Evolutionary conservation across 768 basidiomycete species (phyloP), one percentile per base, ranked within the genome.

Genomic region (Ramaria sp.): DNA sequence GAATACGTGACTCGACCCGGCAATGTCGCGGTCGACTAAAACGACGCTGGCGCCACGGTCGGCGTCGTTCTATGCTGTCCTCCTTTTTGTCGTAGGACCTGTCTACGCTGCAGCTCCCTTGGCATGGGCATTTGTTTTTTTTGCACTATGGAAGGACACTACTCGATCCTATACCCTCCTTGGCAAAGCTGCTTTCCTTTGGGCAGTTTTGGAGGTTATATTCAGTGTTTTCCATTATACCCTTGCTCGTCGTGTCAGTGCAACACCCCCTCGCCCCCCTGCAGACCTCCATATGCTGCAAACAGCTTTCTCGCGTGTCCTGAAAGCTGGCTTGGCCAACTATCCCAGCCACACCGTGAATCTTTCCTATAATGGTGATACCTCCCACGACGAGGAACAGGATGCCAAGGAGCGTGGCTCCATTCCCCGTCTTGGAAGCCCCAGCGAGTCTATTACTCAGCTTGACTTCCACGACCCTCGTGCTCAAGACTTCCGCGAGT

Each of bases 401-500:
- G 66, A 74, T 46, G 59, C 66, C 30, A 71, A 72, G 47, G 71
- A 80, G 58, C 81, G 84, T 38, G 78, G 74, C 42, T 47, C 42
- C 22, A 13, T 55, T 7, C 42, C 43, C 3, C 84, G 80, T 65
- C 82, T 82, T 4, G 78, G 51, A 7, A 86, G 80, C 65, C 83
- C 83, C 3, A 78, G 73, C 7, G 84, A 89, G 67, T 62, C 72
- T 7, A 78, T 85, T 52, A 70, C 70, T 5, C 75, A 73, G 54
- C 75, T 90, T n/a, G 78, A 78, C 24, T 70, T 68, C 38, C 71
- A 81, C 58, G 88, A 91, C 63, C 82, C 81, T 10, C 79, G 86
- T 7, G 86, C 86, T 1, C 68, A 85, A 38, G 86, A 89, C 62
- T 88, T 88, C 66, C 78, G 86, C 15, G 79, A 83, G 63, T 73